Evolutionary conservation across 805 yeast species (phyloP), one percentile per base, ranked within the genome.

Genomic region (Yueomyces sp.): DNA sequence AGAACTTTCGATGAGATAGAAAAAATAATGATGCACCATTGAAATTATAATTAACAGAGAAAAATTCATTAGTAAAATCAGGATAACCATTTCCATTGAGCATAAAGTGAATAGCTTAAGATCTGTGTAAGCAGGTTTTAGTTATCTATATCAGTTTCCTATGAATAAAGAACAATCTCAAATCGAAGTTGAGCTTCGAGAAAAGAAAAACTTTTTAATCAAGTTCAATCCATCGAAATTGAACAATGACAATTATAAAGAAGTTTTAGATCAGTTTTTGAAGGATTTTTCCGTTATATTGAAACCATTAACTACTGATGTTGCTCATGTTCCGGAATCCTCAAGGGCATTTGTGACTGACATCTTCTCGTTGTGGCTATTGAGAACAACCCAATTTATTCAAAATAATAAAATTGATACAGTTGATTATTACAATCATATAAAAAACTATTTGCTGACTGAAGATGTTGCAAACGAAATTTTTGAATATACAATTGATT

Each of bases 341-440:
- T 19, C 34, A 4, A 53, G 62, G 41, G 65, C 76, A 0, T 26
- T 67, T 0, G 66, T 74, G 12, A 69, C 76, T 39, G 94, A 85
- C 52, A 65, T 81, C 0, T 54, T 83, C 29, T 63, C 85, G 1
- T 68, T 85, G 4, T 83, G 88, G 79, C 51, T 81, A 2, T 66
- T 75, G 11, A 65, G 94, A 51, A 62, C 75, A 3, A 51, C 62
- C 3, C 85, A 79, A 51, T 38, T 44, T 59, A 4, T 54, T 41
- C 27, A 47, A 42, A 49, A 49, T 43, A 45, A 49, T 37, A 49
- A 48, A 34, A 37, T 48, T 36, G 51, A 52, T 37, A 48, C 52
- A 40, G 47, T 45, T 12, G 44, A 42, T 11, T 52, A 48, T 36
- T 9, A 30, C 19, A 33, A 31, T 4, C 33, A 33, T 5, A 36